Conservation (phyloP, 768 basidiomycete species). For the Boletus pseudo-olivaceus region DNA sequence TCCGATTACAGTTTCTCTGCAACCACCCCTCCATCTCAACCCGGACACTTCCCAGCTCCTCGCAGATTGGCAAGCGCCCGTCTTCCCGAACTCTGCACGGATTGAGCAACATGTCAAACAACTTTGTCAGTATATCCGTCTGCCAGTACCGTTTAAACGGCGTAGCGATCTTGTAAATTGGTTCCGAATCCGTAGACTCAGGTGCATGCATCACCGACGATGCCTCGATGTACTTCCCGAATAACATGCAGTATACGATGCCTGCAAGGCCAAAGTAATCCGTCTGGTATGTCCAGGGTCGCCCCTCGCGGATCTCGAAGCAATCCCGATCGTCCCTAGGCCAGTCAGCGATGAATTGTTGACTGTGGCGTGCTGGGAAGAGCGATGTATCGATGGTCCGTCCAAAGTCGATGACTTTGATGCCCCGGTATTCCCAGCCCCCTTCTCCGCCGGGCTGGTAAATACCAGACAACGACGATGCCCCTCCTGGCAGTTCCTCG, state of each 20-base stretch:
- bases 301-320: slow-evolving; percentile 78
- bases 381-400: slow-evolving; percentile 82
- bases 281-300: slow-evolving; percentile 90
- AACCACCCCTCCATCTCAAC: slow-evolving; percentile 87
- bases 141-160: slow-evolving; percentile 97
- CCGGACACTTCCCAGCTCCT: slow-evolving; percentile 62
- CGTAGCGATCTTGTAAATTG: slow-evolving; percentile 61
- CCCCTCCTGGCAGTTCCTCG: slow-evolving; percentile 72
- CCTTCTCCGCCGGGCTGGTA: slow-evolving; percentile 77
- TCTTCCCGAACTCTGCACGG: slow-evolving; percentile 57
- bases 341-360: slow-evolving; percentile 87
- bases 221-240: slow-evolving; percentile 91
- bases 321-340: slow-evolving; percentile 88
- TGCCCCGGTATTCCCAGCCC: slow-evolving; percentile 86
- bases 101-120: slow-evolving; percentile 88
- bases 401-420: slow-evolving; percentile 97
- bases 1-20: slow-evolving; percentile 80
- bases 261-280: slow-evolving; percentile 97
- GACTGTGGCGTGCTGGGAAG: slow-evolving; percentile 62
- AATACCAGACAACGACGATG: slow-evolving; percentile 64
- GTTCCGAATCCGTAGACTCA: slow-evolving; percentile 29
- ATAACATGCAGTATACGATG: slow-evolving; percentile 93
- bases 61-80: slow-evolving; percentile 65
- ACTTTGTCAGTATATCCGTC: slow-evolving; percentile 72
- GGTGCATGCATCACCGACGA: slow-evolving; percentile 44